Conservation (phyloP, 2,329 filamentous ascomycete genomes). For the Camptophora hylomeconis region DNA sequence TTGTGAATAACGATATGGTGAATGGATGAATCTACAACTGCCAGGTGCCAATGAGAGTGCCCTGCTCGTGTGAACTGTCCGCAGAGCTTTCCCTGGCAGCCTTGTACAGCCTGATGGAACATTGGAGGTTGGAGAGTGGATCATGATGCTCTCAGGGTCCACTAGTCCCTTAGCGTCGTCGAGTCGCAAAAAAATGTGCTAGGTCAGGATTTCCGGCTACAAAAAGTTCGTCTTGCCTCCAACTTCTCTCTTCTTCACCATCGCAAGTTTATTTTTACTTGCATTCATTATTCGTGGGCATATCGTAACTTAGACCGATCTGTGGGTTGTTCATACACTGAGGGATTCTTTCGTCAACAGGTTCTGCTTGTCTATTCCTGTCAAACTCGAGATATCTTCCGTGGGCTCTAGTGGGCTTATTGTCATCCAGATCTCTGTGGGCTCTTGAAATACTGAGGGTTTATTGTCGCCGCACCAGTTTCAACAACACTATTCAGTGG, state of each 20-base stretch:
- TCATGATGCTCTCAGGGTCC: no score
- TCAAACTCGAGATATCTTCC: no score
- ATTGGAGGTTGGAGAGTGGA: no score
- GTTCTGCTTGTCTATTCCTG: slow-evolving; percentile 13
- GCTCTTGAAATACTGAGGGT: slow-evolving; percentile 26
- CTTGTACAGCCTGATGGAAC: no score
- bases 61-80: no score
- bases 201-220: slow-evolving; percentile 7
- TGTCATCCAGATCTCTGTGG: slow-evolving; percentile 30
- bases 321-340: slow-evolving; percentile 11
- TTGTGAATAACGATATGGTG: no score
- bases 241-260: slow-evolving; percentile 2
- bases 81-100: no score
- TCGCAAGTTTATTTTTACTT: slow-evolving; percentile 5
- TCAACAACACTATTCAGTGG: slow-evolving; percentile 7
- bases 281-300: slow-evolving; percentile 10
- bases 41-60: no score
- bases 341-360: slow-evolving; percentile 9
- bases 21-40: no score
- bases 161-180: no score
- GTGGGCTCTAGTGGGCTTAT: slow-evolving; percentile 27
- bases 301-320: slow-evolving; percentile 15
- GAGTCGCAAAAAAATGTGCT: no score
- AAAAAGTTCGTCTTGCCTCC: slow-evolving; percentile 1
- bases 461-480: slow-evolving; percentile 1